Base-by-base conservation (phyloP, 2,329 filamentous ascomycete species). In the Dothiorella sarmentorum region DNA sequence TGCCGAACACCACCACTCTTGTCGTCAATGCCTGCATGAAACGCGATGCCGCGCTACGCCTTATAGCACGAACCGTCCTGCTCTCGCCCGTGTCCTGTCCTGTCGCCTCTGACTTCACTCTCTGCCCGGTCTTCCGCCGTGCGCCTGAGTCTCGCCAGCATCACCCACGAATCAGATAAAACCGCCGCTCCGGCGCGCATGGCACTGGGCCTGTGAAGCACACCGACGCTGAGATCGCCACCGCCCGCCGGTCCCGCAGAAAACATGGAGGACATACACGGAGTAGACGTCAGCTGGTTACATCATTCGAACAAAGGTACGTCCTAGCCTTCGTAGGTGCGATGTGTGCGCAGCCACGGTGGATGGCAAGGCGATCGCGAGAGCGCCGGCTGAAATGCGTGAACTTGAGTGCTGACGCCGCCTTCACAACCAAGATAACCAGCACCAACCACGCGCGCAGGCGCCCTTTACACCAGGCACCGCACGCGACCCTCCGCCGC, bases 241-340 rank as follows among this genome's bases (percentile, higher is more conserved):
- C 38, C 18, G 31, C 20, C 40, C 40, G 18, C 18, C 18, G 20
- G 20, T 17, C 7, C 13, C 37, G 31, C n/a, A 56, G 27, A 20
- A 18, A 44, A 49, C 29, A 93, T 93, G 90, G 90, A 93, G 75
- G 86, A 88, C 66, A 84, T 90, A 64, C 86, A 91, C 72, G 87
- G 87, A 65, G 84, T 95, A 69, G 91, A 96, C 75, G 90, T 95
- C 69, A 91, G 88, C 75, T 96, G 91, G 91, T 88, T 95, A 79
- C 89, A 94, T 75, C 88, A 89, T 70, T 85, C 87, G 66, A 85
- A 86, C 63, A 91, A 89, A 87, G 90, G 91, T 90, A 80, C 75
- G 82, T 75, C 17, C 5, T 6, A 7, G 10, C 17, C 26, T 15
- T 22, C 10, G n/a, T 62, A 64, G 63, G 63, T 63, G 63, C 65